Conservation (phyloP, 202 grass and related monocot genomes). For the Cymbopogon flexuosus region DNA sequence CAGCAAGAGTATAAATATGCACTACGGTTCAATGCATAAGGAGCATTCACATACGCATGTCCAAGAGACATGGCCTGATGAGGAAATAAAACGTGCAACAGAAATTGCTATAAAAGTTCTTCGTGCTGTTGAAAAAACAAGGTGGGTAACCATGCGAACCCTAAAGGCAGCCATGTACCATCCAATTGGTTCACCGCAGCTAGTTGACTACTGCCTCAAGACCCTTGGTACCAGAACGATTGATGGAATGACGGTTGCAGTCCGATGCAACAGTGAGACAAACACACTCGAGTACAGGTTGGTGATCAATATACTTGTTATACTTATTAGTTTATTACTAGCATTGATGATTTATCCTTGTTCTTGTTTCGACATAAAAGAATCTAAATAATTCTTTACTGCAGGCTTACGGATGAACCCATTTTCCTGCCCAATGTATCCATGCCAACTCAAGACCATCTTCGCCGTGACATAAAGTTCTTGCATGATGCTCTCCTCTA, state of each 20-base stretch:
- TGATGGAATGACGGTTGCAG: constrained; percentile 37
- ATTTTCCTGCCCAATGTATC: background rate
- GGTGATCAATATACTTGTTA: background rate
- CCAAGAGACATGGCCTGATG: constrained; percentile 26
- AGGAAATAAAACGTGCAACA: constrained; percentile 35
- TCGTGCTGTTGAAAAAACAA: constrained; percentile 12
- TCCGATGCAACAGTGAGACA: constrained; percentile 43
- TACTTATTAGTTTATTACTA: background rate
- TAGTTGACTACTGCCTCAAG: constrained; percentile 50
- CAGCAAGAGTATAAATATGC: background rate
- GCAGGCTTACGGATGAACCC: constrained; percentile 34
- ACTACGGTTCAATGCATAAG: background rate
- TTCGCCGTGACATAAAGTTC: constrained; percentile 50
- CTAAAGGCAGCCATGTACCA: constrained; percentile 34
- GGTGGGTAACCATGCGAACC: constrained; percentile 46
- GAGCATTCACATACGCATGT: background rate
- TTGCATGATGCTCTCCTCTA: constrained; percentile 41
- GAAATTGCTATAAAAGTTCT: constrained; percentile 49
- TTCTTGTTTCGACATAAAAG: background rate
- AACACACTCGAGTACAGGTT: constrained; percentile 59
- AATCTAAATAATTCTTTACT: background rate
- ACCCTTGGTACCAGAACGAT: constrained; percentile 15
- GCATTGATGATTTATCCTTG: background rate
- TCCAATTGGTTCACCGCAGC: constrained; percentile 28
- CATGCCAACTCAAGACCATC: constrained; percentile 30